Evolutionary conservation across 2,329 filamentous ascomycete species (phyloP).

Genomic region (Plenodomus lindquistii): DNA sequence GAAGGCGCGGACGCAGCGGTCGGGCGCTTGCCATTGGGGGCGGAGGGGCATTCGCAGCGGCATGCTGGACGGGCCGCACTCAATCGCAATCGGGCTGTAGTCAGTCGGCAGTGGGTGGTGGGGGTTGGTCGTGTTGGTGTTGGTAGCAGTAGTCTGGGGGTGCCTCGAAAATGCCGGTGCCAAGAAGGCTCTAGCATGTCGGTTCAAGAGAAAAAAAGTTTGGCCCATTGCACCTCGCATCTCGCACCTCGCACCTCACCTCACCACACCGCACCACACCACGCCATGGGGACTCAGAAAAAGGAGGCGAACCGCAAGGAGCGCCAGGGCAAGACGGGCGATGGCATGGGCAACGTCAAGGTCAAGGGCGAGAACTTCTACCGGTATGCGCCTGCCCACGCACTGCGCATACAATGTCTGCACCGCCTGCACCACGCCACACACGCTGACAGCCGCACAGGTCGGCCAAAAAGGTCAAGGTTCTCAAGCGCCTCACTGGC

Average conservation of each 20-base stretch:
- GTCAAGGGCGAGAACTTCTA: constrained; percentile 99
- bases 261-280: constrained; percentile 3
- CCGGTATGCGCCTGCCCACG: constrained; percentile 39
- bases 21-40: constrained; percentile 14
- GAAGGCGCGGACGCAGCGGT: constrained; percentile 42
- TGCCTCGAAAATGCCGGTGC: constrained; percentile 27
- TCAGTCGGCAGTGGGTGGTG: no score
- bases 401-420: neutral
- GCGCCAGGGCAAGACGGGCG: constrained; percentile 81
- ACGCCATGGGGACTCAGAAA: constrained; percentile 81
- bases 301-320: constrained; percentile 83
- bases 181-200: constrained; percentile 27
- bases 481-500: constrained; percentile 87
- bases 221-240: constrained; percentile 7
- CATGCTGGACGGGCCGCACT: no score
- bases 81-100: no score
- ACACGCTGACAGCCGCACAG: constrained; percentile 38
- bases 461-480: constrained; percentile 81
- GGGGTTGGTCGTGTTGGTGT: constrained; percentile 12
- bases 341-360: constrained; percentile 90
- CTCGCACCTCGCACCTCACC: constrained; percentile 14
- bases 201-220: constrained; percentile 27
- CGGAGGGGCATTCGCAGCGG: constrained; percentile 47
- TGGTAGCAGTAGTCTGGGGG: constrained; percentile 15
- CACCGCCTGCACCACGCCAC: neutral